These are phyloP conservation scores for Euphorbia schlechtendalii DNA, from an alignment of 441 rosid species.

Conservation along the genomic window DNA sequence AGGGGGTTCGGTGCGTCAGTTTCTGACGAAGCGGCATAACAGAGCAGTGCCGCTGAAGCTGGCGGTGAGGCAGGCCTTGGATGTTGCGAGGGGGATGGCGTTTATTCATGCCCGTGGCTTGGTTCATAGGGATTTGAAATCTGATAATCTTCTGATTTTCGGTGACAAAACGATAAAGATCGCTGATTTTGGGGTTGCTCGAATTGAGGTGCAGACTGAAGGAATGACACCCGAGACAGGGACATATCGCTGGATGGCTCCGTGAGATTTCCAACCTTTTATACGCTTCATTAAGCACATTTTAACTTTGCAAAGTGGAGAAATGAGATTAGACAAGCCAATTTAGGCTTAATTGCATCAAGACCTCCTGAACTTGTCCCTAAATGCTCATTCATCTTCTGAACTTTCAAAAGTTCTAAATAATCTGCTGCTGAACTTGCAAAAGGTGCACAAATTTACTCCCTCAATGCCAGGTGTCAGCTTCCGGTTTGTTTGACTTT, in stretches of 20 bases:
- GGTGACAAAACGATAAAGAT: constrained; percentile 87
- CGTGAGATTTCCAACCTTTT: constrained; percentile 46
- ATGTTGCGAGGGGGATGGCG: constrained; percentile 96
- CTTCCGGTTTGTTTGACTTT: too few species aligned
- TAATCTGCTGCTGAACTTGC: too few species aligned
- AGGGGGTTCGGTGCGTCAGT: constrained; percentile 91
- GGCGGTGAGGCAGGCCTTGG: constrained; percentile 93
- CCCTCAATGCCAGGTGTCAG: too few species aligned
- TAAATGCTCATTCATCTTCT: too few species aligned
- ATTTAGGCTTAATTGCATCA: too few species aligned
- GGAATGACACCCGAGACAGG: constrained; percentile 99
- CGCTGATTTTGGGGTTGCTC: constrained; percentile 97
- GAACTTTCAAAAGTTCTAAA: too few species aligned
- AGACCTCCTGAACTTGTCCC: too few species aligned
- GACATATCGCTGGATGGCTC: constrained; percentile 99
- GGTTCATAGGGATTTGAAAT: constrained; percentile 87
- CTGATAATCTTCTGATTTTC: constrained; percentile 84
- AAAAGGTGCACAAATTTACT: too few species aligned
- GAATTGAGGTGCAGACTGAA: constrained; percentile 97
- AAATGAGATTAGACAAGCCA: too few species aligned
- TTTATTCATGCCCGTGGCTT: constrained; percentile 78
- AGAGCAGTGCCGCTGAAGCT: constrained; percentile 75
- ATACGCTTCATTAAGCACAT: too few species aligned
- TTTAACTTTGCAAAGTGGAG: too few species aligned
- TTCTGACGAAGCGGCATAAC: constrained; percentile 66